Percentiles rank a stretch among this genome's conserved stretches.
These are phyloP conservation scores for Boehmeria nivea DNA, from an alignment of 306 rosid genomes.

Conservation along the genomic window DNA sequence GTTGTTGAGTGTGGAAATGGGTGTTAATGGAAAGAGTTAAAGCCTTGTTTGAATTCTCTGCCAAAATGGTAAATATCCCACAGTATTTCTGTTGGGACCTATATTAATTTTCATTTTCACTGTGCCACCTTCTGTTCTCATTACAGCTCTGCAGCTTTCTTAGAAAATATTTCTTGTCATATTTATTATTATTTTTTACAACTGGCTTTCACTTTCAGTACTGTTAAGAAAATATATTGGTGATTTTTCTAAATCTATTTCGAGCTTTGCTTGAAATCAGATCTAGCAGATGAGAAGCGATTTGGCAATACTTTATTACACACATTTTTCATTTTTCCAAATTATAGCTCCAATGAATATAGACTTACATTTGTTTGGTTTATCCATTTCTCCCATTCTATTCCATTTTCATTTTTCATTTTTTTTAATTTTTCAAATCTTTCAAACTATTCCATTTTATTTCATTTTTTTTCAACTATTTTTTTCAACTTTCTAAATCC, in stretches of 20 bases:
- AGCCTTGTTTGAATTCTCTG: background rate
- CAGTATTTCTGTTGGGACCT: background rate
- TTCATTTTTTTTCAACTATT: no score
- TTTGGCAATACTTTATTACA: no score
- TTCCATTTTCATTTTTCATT: no score
- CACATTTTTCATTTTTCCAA: no score
- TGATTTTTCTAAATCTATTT: conserved; percentile 6
- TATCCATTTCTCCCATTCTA: no score
- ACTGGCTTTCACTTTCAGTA: background rate
- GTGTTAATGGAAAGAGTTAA: background rate
- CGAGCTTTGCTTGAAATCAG: background rate
- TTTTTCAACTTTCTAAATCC: no score
- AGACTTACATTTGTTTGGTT: no score
- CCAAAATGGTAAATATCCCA: background rate
- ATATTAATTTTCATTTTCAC: background rate
- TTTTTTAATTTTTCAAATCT: no score
- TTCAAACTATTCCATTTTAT: no score
- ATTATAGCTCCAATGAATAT: no score
- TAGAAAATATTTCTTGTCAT: background rate
- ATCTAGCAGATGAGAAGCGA: background rate
- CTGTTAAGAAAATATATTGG: background rate
- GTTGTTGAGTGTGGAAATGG: background rate
- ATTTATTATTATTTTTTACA: background rate
- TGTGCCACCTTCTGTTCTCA: background rate
- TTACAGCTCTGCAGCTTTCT: conserved; percentile 1